Evolutionary conservation across 257 asterid genomes (phyloP).

Genomic region (Solanum ossicruentum): DNA sequence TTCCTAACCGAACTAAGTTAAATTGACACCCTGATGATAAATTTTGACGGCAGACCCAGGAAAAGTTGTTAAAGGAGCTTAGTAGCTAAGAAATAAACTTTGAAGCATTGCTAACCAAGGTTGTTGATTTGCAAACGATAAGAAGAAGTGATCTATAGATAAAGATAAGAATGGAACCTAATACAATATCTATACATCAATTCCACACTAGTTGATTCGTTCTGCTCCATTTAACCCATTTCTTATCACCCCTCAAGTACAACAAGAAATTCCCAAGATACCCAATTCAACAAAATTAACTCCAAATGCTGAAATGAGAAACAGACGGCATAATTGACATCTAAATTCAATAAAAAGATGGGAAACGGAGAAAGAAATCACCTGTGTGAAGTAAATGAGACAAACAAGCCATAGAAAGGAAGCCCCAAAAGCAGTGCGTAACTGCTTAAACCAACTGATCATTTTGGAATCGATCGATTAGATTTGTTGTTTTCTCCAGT

Average conservation of each 20-base stretch:
- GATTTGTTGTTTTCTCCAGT: neutral
- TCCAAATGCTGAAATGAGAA: neutral
- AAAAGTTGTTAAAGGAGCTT: neutral
- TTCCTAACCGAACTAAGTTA: neutral
- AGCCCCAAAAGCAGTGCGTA: constrained; percentile 70
- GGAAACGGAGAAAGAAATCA: neutral
- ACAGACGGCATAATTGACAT: neutral
- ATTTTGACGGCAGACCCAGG: neutral
- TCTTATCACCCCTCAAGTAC: neutral
- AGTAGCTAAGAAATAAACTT: neutral
- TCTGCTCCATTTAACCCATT: neutral
- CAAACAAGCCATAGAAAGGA: constrained; percentile 89
- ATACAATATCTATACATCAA: neutral
- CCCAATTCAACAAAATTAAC: neutral
- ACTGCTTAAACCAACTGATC: constrained; percentile 58
- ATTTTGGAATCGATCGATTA: constrained; percentile 9
- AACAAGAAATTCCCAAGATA: neutral
- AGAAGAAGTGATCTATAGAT: neutral
- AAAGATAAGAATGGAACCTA: neutral
- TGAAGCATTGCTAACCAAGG: neutral
- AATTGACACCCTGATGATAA: neutral
- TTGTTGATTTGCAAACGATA: neutral
- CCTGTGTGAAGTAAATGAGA: constrained; percentile 97
- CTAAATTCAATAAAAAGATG: neutral
- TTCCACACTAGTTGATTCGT: neutral